Conservation (phyloP, 2,329 filamentous ascomycete species). For the Verticillium zaregamsianum region DNA sequence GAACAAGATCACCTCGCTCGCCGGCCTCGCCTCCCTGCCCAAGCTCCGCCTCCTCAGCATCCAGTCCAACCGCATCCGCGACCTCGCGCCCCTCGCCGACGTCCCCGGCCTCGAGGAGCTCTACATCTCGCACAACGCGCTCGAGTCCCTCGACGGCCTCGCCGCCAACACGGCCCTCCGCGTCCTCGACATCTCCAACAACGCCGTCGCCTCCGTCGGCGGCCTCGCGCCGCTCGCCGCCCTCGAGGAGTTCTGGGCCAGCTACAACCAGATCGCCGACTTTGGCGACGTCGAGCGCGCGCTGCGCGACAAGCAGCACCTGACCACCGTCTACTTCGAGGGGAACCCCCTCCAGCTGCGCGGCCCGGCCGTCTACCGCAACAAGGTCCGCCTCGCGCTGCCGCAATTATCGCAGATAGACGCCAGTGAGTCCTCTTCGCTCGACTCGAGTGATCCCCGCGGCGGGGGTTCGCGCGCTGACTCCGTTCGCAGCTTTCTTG, state of each 20-base stretch:
- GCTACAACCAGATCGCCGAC: constrained; percentile 75
- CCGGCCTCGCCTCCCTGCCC: constrained; percentile 67
- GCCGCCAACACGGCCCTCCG: constrained; percentile 63
- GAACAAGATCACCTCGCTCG: constrained; percentile 89
- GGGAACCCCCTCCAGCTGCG: constrained; percentile 83
- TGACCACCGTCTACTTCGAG: constrained; percentile 94
- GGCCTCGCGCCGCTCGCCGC: constrained; percentile 65
- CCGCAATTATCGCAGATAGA: constrained; percentile 92
- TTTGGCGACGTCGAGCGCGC: constrained; percentile 80
- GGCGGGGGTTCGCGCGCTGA: constrained; percentile 3
- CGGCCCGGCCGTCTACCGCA: constrained; percentile 81
- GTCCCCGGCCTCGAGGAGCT: constrained; percentile 81
- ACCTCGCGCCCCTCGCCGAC: constrained; percentile 69
- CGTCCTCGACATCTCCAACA: constrained; percentile 86
- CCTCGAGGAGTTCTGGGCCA: constrained; percentile 91
- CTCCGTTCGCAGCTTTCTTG: constrained; percentile 10
- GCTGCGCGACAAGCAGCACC: constrained; percentile 70
- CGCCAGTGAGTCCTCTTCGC: constrained; percentile 72
- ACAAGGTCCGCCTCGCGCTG: constrained; percentile 84
- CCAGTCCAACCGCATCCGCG: constrained; percentile 87
- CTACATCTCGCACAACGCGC: constrained; percentile 92
- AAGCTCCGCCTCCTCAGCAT: constrained; percentile 87
- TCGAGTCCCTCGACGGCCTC: constrained; percentile 72
- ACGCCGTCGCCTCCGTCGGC: constrained; percentile 70
- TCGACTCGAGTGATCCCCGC: neutral